These are phyloP conservation scores for Penicillium hesseltinei DNA, from an alignment of 2,329 filamentous ascomycete species.

Conservation along the genomic window DNA sequence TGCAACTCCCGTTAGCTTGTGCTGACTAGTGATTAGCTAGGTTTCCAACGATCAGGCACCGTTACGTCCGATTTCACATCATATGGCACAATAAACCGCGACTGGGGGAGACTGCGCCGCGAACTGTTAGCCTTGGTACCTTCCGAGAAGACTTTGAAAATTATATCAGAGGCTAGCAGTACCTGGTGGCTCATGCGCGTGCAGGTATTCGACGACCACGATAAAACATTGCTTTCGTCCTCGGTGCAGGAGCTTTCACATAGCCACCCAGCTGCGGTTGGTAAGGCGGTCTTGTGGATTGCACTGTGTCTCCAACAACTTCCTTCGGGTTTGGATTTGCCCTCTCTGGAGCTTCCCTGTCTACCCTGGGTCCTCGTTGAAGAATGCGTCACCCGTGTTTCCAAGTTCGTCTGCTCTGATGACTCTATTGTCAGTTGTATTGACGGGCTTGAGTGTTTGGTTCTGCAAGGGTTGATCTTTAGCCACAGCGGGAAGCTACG, in stretches of 20 bases:
- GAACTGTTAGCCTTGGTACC: constrained; percentile 8
- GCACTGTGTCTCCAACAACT: constrained; percentile 13
- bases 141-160: not conserved
- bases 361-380: constrained; percentile 3
- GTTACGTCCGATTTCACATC: not conserved
- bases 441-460: constrained; percentile 14
- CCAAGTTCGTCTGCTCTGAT: constrained; percentile 2
- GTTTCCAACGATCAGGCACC: constrained; percentile 3
- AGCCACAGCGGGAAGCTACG: constrained; percentile 13
- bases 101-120: not conserved
- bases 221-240: constrained; percentile 2
- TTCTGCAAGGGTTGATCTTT: constrained; percentile 7
- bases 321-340: not conserved
- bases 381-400: constrained; percentile 2
- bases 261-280: constrained; percentile 5
- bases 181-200: constrained; percentile 13
- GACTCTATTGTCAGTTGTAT: constrained; percentile 9
- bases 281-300: constrained; percentile 9
- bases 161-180: constrained; percentile 3
- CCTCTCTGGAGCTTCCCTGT: constrained; percentile 1
- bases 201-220: constrained; percentile 6
- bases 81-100: not conserved
- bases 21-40: constrained; percentile 5
- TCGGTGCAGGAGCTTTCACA: not conserved
- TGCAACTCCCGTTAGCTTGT: not conserved